A percentile compares a stretch with the other conserved stretches of the same genome.
phyloP scores from a whole-genome alignment of 129 eudicot genomes.

The Apium graveolens region DNA sequence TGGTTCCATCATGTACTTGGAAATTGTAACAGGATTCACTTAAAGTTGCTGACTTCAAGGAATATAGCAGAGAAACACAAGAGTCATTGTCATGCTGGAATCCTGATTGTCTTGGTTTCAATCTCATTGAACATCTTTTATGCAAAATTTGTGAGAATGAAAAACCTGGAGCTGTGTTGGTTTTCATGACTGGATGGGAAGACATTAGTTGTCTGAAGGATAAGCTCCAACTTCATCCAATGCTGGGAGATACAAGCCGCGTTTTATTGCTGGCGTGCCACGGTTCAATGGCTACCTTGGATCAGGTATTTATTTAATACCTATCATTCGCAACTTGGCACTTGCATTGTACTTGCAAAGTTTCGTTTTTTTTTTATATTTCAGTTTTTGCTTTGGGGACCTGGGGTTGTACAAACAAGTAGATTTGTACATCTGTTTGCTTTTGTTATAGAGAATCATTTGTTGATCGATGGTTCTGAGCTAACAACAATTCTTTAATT shows the following conservation, averaged over 20 bases:
- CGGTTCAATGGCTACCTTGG: slow-evolving; percentile 91
- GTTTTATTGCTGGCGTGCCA: slow-evolving; percentile 91
- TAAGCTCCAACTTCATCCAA: slow-evolving; percentile 69
- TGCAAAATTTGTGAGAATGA: slow-evolving; percentile 58
- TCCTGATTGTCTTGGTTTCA: slow-evolving; percentile 87
- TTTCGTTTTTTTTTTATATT: not conserved
- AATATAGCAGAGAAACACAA: slow-evolving; percentile 50
- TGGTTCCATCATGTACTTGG: slow-evolving; percentile 13
- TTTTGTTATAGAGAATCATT: not conserved
- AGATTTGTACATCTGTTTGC: not conserved
- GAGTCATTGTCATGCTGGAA: slow-evolving; percentile 85
- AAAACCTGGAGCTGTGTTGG: slow-evolving; percentile 75
- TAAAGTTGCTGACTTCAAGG: slow-evolving; percentile 53
- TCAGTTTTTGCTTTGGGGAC: not conserved
- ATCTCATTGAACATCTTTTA: slow-evolving; percentile 76
- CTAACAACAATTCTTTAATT: not conserved
- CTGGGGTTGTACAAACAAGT: not conserved
- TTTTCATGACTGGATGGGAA: slow-evolving; percentile 99
- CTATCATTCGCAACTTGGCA: not conserved
- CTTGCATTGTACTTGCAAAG: not conserved
- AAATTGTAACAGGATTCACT: slow-evolving; percentile 56
- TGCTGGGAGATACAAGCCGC: slow-evolving; percentile 60
- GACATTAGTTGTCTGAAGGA: slow-evolving; percentile 83
- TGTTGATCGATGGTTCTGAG: not conserved
- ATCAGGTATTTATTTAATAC: slow-evolving; percentile 57